These are phyloP conservation scores for Trichosanthes truncata DNA, from an alignment of 306 rosid genomes.

Conservation along the genomic window DNA sequence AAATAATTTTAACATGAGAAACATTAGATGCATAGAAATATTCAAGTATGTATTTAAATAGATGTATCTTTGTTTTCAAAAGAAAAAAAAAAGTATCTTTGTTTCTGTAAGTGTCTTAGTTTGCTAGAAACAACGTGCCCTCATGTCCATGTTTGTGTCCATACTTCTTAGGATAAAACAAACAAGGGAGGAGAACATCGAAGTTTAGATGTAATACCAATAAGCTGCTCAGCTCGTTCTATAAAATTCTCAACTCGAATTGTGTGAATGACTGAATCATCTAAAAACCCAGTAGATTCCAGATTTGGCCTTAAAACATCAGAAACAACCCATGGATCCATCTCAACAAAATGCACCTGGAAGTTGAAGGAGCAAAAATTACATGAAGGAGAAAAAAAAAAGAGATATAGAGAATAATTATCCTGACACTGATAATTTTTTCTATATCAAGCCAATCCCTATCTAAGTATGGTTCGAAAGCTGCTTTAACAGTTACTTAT, in stretches of 20 bases:
- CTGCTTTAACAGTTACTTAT: neutral
- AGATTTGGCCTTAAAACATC: slow-evolving; percentile 75
- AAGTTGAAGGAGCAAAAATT: slow-evolving; percentile 13
- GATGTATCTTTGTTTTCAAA: neutral
- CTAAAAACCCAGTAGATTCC: slow-evolving; percentile 78
- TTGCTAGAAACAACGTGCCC: neutral
- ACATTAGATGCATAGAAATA: neutral
- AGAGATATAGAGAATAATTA: neutral
- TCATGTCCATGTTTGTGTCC: neutral
- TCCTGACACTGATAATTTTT: neutral
- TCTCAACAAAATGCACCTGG: slow-evolving; percentile 93
- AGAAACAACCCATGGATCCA: slow-evolving; percentile 97
- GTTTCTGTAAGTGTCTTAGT: neutral
- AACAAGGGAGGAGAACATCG: slow-evolving; percentile 1
- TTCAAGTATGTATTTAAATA: neutral
- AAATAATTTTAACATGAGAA: neutral
- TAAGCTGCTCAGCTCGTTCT: slow-evolving; percentile 61
- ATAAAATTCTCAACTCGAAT: slow-evolving; percentile 76
- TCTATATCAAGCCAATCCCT: neutral
- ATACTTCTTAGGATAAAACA: neutral
- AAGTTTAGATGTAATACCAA: slow-evolving; percentile 34
- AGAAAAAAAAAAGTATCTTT: neutral
- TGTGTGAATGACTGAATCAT: slow-evolving; percentile 66
- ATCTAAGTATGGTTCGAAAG: neutral
- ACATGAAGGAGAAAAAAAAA: neutral